Conservation (phyloP, 2,329 filamentous ascomycete species). For the Grosmannia huntii region DNA sequence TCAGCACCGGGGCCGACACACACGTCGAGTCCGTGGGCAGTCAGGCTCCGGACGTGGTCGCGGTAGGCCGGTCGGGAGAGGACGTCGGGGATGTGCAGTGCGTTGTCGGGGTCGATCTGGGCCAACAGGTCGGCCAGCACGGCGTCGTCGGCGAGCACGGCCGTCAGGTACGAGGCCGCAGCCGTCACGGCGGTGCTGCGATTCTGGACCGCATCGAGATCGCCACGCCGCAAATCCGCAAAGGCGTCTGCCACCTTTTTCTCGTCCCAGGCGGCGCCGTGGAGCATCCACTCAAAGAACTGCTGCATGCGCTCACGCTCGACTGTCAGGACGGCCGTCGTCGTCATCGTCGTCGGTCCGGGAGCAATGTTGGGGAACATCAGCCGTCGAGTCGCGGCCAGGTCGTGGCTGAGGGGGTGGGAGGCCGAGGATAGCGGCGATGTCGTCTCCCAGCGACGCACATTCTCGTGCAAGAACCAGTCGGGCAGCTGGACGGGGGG, state of each 20-base stretch:
- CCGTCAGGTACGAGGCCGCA: conserved; percentile 4
- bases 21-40: not conserved
- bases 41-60: not conserved
- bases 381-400: conserved; percentile 9
- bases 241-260: conserved; percentile 4
- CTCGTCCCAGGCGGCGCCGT: conserved; percentile 9
- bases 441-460: conserved; percentile 19
- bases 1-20: conserved; percentile 1
- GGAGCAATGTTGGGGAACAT: conserved; percentile 2
- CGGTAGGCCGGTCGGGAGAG: not conserved
- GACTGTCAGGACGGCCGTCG: conserved; percentile 8
- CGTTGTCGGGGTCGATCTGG: conserved; percentile 4
- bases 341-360: not conserved
- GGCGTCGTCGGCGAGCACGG: not conserved
- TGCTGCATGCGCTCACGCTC: conserved; percentile 7
- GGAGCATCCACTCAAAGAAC: conserved; percentile 5
- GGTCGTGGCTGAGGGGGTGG: conserved; percentile 11
- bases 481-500: conserved; percentile 42
- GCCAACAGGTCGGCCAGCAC: not conserved
- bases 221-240: conserved; percentile 1
- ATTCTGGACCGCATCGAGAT: conserved; percentile 1
- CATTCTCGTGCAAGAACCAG: conserved; percentile 41
- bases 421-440: not conserved
- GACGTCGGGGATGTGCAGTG: not conserved
- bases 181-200: conserved; percentile 6